Evolutionary conservation across 2,329 filamentous ascomycete species (phyloP), one percentile per base, ranked within the genome.

Genomic region (Metarhizium anisopliae): DNA sequence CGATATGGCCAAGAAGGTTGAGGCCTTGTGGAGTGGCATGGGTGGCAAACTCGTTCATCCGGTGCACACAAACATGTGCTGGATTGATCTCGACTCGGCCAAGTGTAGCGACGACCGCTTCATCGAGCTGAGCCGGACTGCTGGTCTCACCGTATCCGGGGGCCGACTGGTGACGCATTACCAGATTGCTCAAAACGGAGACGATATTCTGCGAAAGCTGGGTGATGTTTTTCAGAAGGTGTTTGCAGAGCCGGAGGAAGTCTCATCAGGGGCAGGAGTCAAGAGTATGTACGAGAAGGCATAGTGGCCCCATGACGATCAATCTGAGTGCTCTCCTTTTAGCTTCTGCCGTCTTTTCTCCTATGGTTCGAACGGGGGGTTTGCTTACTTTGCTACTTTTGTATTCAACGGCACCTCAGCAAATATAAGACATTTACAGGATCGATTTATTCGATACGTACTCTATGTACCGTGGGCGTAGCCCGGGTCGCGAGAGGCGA

Each of bases 31-130:
- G 90, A 79, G 75, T 5, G 73, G 72, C 16, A 74, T 85, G 53
- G 90, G 90, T 4, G 90, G 90, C 1, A 82, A 80, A 70, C 71
- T 90, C 56, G 70, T 77, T 20, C 77, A 85, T 57, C 86, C 87
- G 0, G 85, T 88, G 1, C 85, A 95, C 66, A 95, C 90, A n/a
- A 95, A 95, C 72, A 95, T 95, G 89, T 83, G 90, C 38, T 95
- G 89, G 90, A 66, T 95, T 56, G 86, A 95, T 68, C 73, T 94
- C 16, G 79, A 83, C 35, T 78, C 78, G 1, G 79, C 81, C 11
- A 80, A 81, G 2, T 74, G 76, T 58, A 66, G 67, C 14, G 58
- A 53, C 6, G 67, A 67, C 55, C 67, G 64, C 43, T 72, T 80
- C 53, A 64, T 67, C 14, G 65, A 70, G 60, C 65, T 77, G 36